Evolutionary conservation across 345 rosid species (phyloP).

Genomic region (Trapa incisa): DNA sequence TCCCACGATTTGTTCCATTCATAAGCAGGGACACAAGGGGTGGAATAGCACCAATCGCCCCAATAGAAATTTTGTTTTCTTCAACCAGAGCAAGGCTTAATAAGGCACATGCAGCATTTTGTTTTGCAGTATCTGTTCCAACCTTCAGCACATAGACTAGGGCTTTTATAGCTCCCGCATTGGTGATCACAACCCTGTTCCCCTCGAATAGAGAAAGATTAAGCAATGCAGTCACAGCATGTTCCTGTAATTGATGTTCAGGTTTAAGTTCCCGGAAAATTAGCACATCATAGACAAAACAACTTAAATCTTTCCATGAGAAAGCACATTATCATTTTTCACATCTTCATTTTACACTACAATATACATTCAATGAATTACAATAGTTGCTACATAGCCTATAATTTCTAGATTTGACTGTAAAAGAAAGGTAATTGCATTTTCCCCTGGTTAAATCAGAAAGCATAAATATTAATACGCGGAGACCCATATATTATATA

Average conservation of each 20-base stretch:
- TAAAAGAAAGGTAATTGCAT: neutral
- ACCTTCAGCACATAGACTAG: conserved; percentile 77
- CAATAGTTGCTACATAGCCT: neutral
- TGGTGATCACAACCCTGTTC: conserved; percentile 46
- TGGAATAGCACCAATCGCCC: conserved; percentile 87
- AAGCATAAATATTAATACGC: too few species aligned
- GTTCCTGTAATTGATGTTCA: conserved; percentile 26
- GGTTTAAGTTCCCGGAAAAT: neutral
- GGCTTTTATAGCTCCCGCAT: conserved; percentile 74
- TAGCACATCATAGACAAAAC: neutral
- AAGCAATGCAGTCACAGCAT: conserved; percentile 78
- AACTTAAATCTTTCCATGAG: neutral
- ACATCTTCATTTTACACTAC: neutral
- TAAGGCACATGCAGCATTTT: conserved; percentile 87
- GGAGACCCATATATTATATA: neutral
- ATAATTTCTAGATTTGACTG: neutral
- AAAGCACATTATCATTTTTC: neutral
- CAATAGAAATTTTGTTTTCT: conserved; percentile 75
- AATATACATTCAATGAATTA: neutral
- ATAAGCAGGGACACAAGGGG: conserved; percentile 77
- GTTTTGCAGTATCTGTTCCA: conserved; percentile 92
- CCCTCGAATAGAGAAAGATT: conserved; percentile 72
- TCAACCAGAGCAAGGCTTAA: conserved; percentile 73
- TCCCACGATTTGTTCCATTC: conserved; percentile 69
- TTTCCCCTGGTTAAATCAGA: too few species aligned